These are phyloP conservation scores for Paradendryphiella salina DNA, from an alignment of 2,329 filamentous ascomycete genomes.

Conservation along the genomic window DNA sequence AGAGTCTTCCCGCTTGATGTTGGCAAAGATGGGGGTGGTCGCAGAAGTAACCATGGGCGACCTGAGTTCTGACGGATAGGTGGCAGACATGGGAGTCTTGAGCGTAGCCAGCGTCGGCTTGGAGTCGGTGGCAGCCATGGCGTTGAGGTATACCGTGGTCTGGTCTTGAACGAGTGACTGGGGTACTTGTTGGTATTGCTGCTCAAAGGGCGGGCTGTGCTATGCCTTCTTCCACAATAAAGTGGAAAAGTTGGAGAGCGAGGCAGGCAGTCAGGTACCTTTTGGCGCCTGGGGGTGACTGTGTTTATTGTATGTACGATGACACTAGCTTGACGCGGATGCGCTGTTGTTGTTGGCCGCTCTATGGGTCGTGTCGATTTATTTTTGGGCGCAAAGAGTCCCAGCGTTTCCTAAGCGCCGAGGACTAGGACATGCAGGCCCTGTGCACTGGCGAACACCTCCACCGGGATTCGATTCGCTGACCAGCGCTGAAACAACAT, in stretches of 20 bases:
- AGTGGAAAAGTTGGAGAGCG: constrained; percentile 32
- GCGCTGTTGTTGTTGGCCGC: constrained; percentile 41
- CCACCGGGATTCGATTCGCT: constrained; percentile 25
- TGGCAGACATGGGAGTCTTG: constrained; percentile 64
- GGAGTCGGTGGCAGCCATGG: constrained; percentile 47
- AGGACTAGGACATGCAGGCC: constrained; percentile 20
- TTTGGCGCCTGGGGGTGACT: constrained; percentile 30
- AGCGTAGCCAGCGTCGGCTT: constrained; percentile 50
- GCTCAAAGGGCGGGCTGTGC: constrained; percentile 23
- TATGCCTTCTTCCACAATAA: constrained; percentile 35
- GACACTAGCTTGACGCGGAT: constrained; percentile 33
- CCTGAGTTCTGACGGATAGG: constrained; percentile 56
- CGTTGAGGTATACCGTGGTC: constrained; percentile 19
- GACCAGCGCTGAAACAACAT: constrained; percentile 34
- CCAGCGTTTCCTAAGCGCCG: constrained; percentile 40
- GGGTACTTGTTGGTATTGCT: constrained; percentile 21
- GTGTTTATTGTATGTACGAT: constrained; percentile 41
- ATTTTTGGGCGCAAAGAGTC: constrained; percentile 35
- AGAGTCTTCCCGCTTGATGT: constrained; percentile 66
- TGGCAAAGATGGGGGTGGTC: constrained; percentile 52
- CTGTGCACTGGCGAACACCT: constrained; percentile 25
- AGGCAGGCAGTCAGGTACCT: constrained; percentile 33
- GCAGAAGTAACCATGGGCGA: constrained; percentile 65
- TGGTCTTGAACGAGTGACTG: constrained; percentile 36
- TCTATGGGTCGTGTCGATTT: constrained; percentile 30